These are phyloP conservation scores for Lasiodiplodia citricola DNA, from an alignment of 2,329 filamentous ascomycete species.

Conservation along the genomic window DNA sequence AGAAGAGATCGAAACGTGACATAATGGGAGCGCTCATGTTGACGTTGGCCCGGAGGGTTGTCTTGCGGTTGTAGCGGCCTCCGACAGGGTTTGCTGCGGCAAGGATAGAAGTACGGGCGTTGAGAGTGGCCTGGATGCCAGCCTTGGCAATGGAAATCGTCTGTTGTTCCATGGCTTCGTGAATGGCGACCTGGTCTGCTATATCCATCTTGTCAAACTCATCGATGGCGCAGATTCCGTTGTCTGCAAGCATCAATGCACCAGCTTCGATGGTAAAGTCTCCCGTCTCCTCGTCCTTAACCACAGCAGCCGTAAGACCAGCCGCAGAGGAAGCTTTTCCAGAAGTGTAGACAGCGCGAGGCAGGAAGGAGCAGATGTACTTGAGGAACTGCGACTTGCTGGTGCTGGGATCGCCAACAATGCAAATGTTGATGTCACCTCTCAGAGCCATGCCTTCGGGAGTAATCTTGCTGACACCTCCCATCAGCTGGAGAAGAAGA, in stretches of 20 bases:
- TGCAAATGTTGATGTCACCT: constrained; percentile 98
- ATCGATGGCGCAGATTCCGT: constrained; percentile 97
- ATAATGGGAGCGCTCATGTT: constrained; percentile 99
- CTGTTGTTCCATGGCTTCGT: constrained; percentile 99
- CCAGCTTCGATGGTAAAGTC: constrained; percentile 99
- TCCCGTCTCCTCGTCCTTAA: constrained; percentile 97
- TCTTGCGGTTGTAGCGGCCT: constrained; percentile 96
- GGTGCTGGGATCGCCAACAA: constrained; percentile 95
- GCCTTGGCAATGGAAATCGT: constrained; percentile 99
- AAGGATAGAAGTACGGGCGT: constrained; percentile 92
- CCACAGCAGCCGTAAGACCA: constrained; percentile 93
- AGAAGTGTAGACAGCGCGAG: constrained; percentile 94
- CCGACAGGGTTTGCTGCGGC: constrained; percentile 96
- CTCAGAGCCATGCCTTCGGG: constrained; percentile 93
- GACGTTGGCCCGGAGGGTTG: constrained; percentile 90
- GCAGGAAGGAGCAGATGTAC: constrained; percentile 96
- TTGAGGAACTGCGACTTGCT: constrained; percentile 98
- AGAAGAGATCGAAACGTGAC: constrained; percentile 99
- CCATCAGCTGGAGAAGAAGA: constrained; percentile 89
- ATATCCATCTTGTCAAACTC: constrained; percentile 99
- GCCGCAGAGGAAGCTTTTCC: constrained; percentile 97
- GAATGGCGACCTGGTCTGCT: constrained; percentile 94
- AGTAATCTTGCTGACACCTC: constrained; percentile 91
- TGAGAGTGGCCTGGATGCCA: constrained; percentile 95
- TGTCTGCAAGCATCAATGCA: constrained; percentile 95